A percentile compares a stretch with the other conserved stretches of the same genome.
Conservation (phyloP, 176 grass and related monocot genomes). For the Avena insularis region DNA sequence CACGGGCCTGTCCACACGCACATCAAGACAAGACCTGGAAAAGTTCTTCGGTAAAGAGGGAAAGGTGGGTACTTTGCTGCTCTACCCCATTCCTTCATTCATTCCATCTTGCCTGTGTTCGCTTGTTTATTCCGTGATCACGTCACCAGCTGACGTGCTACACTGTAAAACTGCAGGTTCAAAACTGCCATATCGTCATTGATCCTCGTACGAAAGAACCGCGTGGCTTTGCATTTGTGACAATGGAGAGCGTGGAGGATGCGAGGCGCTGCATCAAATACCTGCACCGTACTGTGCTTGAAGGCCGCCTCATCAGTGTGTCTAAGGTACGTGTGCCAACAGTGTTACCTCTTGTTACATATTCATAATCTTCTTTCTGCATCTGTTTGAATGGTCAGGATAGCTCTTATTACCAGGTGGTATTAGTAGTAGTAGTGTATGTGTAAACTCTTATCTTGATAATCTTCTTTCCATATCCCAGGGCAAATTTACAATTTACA, state of each 20-base stretch:
- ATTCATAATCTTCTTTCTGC: not conserved
- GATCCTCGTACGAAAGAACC: slow-evolving; percentile 93
- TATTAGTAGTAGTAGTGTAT: not conserved
- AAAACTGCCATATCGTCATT: slow-evolving; percentile 76
- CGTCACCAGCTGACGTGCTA: not conserved
- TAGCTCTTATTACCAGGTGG: not conserved
- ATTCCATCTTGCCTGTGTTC: not conserved
- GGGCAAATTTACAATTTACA: too few relatives aligned
- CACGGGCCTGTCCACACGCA: slow-evolving; percentile 90
- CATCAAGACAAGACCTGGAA: slow-evolving; percentile 70
- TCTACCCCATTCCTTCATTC: slow-evolving; percentile 20
- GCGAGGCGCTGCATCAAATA: slow-evolving; percentile 84
- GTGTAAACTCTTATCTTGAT: not conserved
- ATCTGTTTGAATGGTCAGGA: not conserved
- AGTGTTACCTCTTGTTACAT: not conserved
- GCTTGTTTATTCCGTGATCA: not conserved
- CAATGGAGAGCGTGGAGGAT: slow-evolving; percentile 80
- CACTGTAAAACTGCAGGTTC: slow-evolving; percentile 54
- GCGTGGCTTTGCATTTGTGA: slow-evolving; percentile 97
- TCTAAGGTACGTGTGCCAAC: slow-evolving; percentile 59
- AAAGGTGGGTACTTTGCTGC: slow-evolving; percentile 55
- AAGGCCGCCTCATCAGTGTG: slow-evolving; percentile 53
- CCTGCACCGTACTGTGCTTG: slow-evolving; percentile 63
- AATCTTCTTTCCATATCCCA: not conserved
- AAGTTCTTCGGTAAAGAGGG: slow-evolving; percentile 93